These are phyloP conservation scores for Articulospora tetracladia DNA, from an alignment of 495 filamentous ascomycete species.

Conservation along the genomic window DNA sequence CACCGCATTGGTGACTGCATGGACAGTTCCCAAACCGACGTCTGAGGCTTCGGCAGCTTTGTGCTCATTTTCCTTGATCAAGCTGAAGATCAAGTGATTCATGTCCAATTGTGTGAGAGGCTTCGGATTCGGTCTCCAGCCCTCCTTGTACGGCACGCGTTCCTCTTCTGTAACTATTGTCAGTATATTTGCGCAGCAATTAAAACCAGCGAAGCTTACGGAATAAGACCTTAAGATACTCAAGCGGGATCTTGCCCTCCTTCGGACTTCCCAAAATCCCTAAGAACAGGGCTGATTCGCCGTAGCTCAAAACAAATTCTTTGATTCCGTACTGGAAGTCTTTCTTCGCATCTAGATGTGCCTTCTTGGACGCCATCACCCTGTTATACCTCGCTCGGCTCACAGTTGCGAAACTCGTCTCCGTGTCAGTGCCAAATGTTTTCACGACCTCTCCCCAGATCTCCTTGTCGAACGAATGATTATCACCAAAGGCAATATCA, in stretches of 20 bases:
- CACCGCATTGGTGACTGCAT: conserved; percentile 12
- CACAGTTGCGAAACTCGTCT: conserved; percentile 9
- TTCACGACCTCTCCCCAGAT: conserved; percentile 6
- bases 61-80: conserved; percentile 15
- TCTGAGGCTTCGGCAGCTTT: conserved; percentile 14
- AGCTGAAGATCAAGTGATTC: conserved; percentile 17
- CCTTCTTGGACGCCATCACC: conserved; percentile 1
- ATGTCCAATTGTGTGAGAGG: conserved; percentile 16
- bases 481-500: conserved; percentile 27
- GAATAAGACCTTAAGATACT: conserved; percentile 16
- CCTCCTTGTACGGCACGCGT: conserved; percentile 17
- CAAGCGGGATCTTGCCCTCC: conserved; percentile 14
- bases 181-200: not conserved
- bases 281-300: conserved; percentile 15
- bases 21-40: conserved; percentile 16
- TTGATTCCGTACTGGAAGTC: conserved; percentile 18
- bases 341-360: conserved; percentile 10
- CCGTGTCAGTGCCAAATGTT: not conserved
- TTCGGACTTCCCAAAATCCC: conserved; percentile 11
- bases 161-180: conserved; percentile 10
- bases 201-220: conserved; percentile 3
- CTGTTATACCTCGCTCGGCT: conserved; percentile 14
- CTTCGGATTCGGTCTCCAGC: conserved; percentile 12
- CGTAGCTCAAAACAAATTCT: conserved; percentile 17
- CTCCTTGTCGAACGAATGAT: conserved; percentile 17